Conservation (phyloP, 257 asterid genomes). For the Jaltomata sinuosa region DNA sequence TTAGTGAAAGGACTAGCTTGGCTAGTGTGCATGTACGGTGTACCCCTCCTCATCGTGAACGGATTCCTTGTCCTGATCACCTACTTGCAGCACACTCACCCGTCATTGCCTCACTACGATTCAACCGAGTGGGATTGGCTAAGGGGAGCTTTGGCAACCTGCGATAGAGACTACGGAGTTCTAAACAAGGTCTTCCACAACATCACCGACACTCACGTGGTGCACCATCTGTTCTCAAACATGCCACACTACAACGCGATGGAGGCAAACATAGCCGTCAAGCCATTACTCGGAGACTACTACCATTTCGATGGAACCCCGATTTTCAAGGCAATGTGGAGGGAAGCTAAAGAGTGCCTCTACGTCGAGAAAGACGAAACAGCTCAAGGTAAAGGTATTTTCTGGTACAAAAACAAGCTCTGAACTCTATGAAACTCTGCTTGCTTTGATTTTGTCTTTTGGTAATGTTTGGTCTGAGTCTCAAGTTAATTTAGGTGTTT, state of each 20-base stretch:
- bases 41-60: constrained; percentile 43
- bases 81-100: constrained; percentile 63
- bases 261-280: constrained; percentile 65
- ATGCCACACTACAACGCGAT: constrained; percentile 71
- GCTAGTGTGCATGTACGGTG: constrained; percentile 42
- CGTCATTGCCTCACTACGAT: constrained; percentile 58
- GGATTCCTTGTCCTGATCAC: constrained; percentile 60
- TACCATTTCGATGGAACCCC: constrained; percentile 50
- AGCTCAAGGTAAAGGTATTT: constrained; percentile 30
- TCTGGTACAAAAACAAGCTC: constrained; percentile 54
- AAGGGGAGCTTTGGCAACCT: constrained; percentile 65
- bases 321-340: constrained; percentile 51
- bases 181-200: constrained; percentile 59
- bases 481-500: neutral
- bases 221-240: constrained; percentile 59
- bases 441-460: neutral
- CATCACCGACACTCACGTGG: constrained; percentile 61
- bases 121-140: constrained; percentile 75
- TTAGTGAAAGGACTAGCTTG: constrained; percentile 37
- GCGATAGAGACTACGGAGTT: constrained; percentile 55
- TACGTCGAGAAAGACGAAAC: constrained; percentile 51
- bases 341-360: constrained; percentile 54
- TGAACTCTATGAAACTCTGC: neutral
- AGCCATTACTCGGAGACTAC: constrained; percentile 52
- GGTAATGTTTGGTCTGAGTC: neutral